These are phyloP conservation scores for Babesia sp. DNA, from an alignment of 169 alveolate genomes.

Conservation along the genomic window DNA sequence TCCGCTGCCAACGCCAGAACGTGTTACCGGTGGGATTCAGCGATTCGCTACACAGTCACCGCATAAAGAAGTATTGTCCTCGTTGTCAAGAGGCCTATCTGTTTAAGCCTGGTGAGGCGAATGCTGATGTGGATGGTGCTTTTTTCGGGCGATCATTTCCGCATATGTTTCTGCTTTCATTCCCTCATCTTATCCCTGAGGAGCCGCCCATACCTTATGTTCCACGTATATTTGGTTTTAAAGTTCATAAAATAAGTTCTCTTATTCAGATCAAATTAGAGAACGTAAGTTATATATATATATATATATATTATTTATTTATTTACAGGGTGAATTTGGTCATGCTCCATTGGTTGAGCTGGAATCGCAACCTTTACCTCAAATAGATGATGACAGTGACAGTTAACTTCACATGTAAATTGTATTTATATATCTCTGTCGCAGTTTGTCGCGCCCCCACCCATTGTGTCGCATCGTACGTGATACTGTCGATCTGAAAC, in stretches of 20 bases:
- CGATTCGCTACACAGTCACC: constrained; percentile 88
- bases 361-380: constrained; percentile 13
- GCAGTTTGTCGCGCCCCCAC: constrained; percentile 22
- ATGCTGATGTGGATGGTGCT: constrained; percentile 94
- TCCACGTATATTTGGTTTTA: constrained; percentile 83
- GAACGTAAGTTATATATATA: constrained; percentile 65
- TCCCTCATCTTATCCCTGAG: constrained; percentile 84
- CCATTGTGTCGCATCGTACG: not conserved
- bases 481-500: not conserved
- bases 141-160: constrained; percentile 95
- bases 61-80: constrained; percentile 95
- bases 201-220: constrained; percentile 80
- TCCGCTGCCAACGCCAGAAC: constrained; percentile 91
- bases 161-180: constrained; percentile 85
- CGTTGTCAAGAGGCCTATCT: constrained; percentile 92
- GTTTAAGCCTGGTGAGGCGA: constrained; percentile 71
- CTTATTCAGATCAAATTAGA: constrained; percentile 64
- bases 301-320: not conserved
- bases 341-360: not conserved
- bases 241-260: constrained; percentile 73
- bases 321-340: constrained; percentile 35
- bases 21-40: constrained; percentile 94
- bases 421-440: not conserved
- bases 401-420: not conserved
- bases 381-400: constrained; percentile 21